phyloP scores from a whole-genome alignment of 805 yeast species.

The Ogataea corticis region DNA sequence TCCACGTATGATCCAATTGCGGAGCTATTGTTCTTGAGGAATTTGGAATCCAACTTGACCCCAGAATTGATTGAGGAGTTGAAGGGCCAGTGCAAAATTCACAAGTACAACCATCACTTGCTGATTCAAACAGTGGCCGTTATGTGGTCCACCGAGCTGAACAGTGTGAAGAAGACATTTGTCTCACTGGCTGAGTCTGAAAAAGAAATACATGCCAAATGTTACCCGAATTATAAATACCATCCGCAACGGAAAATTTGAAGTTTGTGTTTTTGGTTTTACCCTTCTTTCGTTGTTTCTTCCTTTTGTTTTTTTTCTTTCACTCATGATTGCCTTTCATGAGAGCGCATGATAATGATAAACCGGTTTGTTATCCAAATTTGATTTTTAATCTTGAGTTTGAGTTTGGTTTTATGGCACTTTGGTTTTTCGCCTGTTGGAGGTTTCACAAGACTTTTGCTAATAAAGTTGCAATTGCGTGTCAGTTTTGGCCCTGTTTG shows the following conservation, averaged over 20 bases:
- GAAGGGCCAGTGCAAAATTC: slow-evolving; percentile 16
- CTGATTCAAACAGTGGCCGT: slow-evolving; percentile 44
- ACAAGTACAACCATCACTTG: slow-evolving; percentile 42
- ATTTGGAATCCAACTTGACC: slow-evolving; percentile 12
- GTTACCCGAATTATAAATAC: slow-evolving; percentile 46
- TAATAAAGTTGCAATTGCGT: slow-evolving; percentile 1
- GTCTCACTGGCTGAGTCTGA: slow-evolving; percentile 40
- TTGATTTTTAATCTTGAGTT: neutral
- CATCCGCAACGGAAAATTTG: slow-evolving; percentile 37
- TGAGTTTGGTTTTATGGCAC: neutral
- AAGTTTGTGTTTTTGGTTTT: neutral
- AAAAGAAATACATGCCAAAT: slow-evolving; percentile 40
- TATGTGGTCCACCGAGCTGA: slow-evolving; percentile 46
- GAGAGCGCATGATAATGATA: neutral
- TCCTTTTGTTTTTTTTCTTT: neutral
- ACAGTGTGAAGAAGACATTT: slow-evolving; percentile 38
- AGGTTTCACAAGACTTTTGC: neutral
- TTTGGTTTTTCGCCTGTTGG: neutral
- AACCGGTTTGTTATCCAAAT: too few species aligned
- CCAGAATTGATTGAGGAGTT: slow-evolving; percentile 10
- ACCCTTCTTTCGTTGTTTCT: neutral
- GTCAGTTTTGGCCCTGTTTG: neutral
- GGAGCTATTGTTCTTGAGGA: slow-evolving; percentile 18
- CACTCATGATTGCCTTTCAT: neutral
- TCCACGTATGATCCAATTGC: slow-evolving; percentile 17